These are phyloP conservation scores for Eucalyptus urophylla DNA, from an alignment of 345 rosid genomes.

Conservation along the genomic window DNA sequence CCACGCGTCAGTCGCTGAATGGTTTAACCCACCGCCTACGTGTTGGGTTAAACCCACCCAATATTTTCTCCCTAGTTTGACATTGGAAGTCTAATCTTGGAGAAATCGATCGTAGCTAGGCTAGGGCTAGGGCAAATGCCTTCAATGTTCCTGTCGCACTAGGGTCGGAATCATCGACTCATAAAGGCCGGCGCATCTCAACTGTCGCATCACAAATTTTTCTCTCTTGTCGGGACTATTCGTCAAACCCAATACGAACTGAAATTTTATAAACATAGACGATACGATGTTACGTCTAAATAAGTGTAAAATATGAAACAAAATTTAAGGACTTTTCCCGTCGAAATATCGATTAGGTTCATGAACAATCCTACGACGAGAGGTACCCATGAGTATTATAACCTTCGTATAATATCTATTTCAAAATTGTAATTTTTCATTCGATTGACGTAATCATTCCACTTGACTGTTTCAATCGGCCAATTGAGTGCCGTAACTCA, in stretches of 20 bases:
- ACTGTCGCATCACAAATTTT: background rate
- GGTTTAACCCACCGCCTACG: no score
- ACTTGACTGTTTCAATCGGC: fast-evolving
- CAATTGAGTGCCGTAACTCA: fast-evolving
- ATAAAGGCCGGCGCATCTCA: background rate
- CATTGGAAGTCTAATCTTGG: background rate
- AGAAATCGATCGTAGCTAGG: background rate
- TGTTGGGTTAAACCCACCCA: no score
- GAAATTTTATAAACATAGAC: background rate
- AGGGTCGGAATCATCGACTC: background rate
- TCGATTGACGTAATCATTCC: fast-evolving
- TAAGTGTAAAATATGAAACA: background rate
- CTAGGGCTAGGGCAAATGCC: background rate
- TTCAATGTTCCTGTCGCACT: background rate
- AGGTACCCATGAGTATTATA: background rate
- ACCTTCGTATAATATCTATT: fast-evolving
- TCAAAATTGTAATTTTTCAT: background rate
- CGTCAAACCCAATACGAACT: background rate
- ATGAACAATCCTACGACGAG: fast-evolving
- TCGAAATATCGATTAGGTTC: fast-evolving
- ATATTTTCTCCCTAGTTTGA: background rate
- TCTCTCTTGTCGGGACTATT: background rate
- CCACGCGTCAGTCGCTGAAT: no score
- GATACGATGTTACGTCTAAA: fast-evolving
- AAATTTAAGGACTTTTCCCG: background rate